These are phyloP conservation scores for Komagataella kurtzmanii DNA, from an alignment of 805 yeast genomes.

Conservation along the genomic window DNA sequence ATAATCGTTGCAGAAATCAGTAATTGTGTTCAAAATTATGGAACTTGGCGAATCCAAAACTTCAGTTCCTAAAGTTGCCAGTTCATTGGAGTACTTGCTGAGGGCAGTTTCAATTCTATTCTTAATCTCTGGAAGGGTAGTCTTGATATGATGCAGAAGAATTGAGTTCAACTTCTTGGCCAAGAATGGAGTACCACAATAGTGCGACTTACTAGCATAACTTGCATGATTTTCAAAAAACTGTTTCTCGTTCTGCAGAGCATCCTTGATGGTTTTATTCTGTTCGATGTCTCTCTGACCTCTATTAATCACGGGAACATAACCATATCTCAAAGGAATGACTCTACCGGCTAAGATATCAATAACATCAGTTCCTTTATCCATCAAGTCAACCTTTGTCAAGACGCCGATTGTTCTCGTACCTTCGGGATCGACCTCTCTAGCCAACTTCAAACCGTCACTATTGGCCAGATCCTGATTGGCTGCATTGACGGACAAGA, in stretches of 20 bases:
- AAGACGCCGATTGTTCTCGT: conserved; percentile 91
- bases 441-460: conserved; percentile 89
- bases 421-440: conserved; percentile 98
- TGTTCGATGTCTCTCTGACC: conserved; percentile 93
- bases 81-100: conserved; percentile 73
- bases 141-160: conserved; percentile 78
- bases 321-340: conserved; percentile 89
- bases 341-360: conserved; percentile 93
- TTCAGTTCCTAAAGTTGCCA: conserved; percentile 74
- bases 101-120: conserved; percentile 76
- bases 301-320: conserved; percentile 93
- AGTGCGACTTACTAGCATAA: conserved; percentile 85
- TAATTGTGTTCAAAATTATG: conserved; percentile 79
- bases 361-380: conserved; percentile 92
- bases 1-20: conserved; percentile 86
- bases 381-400: conserved; percentile 95
- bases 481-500: conserved; percentile 89
- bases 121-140: conserved; percentile 86
- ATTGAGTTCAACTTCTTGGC: conserved; percentile 86
- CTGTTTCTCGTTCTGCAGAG: conserved; percentile 64
- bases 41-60: conserved; percentile 82
- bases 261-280: conserved; percentile 78
- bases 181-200: conserved; percentile 96
- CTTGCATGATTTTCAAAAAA: conserved; percentile 86
- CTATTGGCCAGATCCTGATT: conserved; percentile 95